phyloP scores from a whole-genome alignment of 2,329 filamentous ascomycete species.

The Trichoderma harzianum region DNA sequence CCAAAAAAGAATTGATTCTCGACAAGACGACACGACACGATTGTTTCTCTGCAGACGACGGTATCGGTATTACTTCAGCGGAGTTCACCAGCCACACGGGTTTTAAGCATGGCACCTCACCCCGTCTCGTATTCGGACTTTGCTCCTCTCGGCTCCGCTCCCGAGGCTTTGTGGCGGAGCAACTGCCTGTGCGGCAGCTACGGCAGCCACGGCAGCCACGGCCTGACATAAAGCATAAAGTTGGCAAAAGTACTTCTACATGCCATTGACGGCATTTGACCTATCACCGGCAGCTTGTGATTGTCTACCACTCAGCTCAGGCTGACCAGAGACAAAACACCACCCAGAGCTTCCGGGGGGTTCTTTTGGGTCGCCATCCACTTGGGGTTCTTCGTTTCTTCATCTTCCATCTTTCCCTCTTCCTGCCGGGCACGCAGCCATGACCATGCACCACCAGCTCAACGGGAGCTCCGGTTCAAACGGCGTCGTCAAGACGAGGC shows the following conservation, averaged over 20 bases:
- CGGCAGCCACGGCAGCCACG: slow-evolving; percentile 3
- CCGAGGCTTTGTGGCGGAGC: slow-evolving; percentile 14
- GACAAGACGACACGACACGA: not conserved
- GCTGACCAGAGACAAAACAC: slow-evolving; percentile 5
- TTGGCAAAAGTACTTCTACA: not conserved
- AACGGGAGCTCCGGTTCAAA: slow-evolving; percentile 14
- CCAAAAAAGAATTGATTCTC: not conserved
- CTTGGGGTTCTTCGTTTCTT: not conserved
- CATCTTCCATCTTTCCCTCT: not conserved
- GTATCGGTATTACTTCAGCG: not conserved
- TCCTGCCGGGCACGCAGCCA: not conserved
- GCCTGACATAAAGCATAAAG: slow-evolving; percentile 11
- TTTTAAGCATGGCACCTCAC: not conserved
- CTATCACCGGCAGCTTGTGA: not conserved
- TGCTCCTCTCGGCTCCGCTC: slow-evolving; percentile 9
- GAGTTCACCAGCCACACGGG: not conserved
- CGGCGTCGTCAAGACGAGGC: slow-evolving; percentile 32
- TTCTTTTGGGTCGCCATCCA: not conserved
- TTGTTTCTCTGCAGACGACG: not conserved
- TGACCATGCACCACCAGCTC: slow-evolving; percentile 16
- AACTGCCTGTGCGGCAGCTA: slow-evolving; percentile 15
- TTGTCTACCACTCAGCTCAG: slow-evolving; percentile 5
- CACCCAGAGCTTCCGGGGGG: slow-evolving; percentile 13
- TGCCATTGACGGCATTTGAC: not conserved
- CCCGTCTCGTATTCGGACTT: slow-evolving; percentile 14